Evolutionary conservation across 2,329 filamentous ascomycete genomes (phyloP).

Genomic region (Hypoxylon sp.): DNA sequence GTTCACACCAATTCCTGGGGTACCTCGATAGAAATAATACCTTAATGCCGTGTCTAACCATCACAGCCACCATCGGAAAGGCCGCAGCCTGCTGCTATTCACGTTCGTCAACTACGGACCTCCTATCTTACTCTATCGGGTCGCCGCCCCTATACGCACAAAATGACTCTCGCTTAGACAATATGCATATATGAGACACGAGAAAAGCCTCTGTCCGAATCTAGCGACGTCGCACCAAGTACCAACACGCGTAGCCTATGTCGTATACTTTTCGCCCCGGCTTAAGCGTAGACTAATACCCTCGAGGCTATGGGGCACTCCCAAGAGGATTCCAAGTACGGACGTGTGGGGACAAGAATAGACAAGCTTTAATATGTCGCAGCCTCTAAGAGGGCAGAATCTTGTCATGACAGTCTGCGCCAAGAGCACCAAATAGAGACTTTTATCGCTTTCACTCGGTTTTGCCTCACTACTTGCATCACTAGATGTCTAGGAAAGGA

Average conservation of each 20-base stretch:
- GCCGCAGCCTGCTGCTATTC: conserved; percentile 23
- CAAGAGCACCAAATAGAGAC: conserved; percentile 42
- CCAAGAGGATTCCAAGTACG: conserved; percentile 38
- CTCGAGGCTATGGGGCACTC: conserved; percentile 31
- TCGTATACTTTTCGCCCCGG: conserved; percentile 8
- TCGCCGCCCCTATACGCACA: conserved; percentile 14
- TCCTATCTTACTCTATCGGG: conserved; percentile 1
- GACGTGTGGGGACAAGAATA: conserved; percentile 49
- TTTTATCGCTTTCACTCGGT: conserved; percentile 51
- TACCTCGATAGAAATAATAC: conserved; percentile 29
- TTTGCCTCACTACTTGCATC: conserved; percentile 50
- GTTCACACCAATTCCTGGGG: conserved; percentile 41
- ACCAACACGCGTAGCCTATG: conserved; percentile 4
- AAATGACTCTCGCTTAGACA: conserved; percentile 10
- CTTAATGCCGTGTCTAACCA: conserved; percentile 46
- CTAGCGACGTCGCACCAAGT: conserved; percentile 15
- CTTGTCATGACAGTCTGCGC: conserved; percentile 41
- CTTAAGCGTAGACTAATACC: conserved; percentile 22
- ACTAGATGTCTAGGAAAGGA: conserved; percentile 40
- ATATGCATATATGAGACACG: conserved; percentile 31
- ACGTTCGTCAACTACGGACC: conserved; percentile 20
- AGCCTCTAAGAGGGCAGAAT: conserved; percentile 43
- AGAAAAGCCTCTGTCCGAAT: conserved; percentile 8
- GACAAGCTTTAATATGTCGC: conserved; percentile 49
- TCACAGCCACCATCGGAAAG: conserved; percentile 23